Conservation (phyloP, 2,329 filamentous ascomycete species). For the Colletotrichum sp. region DNA sequence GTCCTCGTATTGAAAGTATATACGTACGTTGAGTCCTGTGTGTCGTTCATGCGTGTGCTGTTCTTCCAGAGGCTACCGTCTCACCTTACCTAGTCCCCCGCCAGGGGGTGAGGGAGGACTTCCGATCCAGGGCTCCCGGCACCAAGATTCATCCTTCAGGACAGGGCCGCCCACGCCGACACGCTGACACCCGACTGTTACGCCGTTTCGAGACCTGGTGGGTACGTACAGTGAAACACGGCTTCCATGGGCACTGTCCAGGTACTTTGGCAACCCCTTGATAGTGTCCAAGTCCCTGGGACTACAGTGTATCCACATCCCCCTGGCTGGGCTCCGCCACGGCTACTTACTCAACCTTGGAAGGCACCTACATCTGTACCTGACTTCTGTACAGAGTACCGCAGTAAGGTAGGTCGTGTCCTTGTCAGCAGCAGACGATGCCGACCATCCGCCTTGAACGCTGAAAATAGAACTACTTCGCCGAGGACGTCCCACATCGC, state of each 20-base stretch:
- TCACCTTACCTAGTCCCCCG: neutral
- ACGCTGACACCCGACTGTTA: neutral
- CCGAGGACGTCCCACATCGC: neutral
- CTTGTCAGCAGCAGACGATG: neutral
- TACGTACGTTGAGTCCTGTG: neutral
- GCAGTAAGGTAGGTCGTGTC: neutral
- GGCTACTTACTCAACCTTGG: neutral
- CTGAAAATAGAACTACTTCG: slow-evolving; percentile 7
- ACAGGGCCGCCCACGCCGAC: neutral
- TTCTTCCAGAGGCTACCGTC: neutral
- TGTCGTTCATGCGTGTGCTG: neutral
- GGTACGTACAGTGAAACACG: neutral
- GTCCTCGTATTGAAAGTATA: neutral
- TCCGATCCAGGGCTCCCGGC: neutral
- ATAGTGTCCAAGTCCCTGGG: neutral
- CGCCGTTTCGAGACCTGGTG: neutral
- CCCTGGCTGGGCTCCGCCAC: neutral
- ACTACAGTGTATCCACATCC: neutral
- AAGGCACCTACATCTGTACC: no score
- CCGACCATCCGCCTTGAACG: neutral
- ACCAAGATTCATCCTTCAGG: neutral
- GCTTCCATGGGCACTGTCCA: neutral
- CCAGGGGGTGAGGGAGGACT: neutral
- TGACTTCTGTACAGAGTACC: neutral
- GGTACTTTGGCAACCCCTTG: neutral